phyloP scores from a whole-genome alignment of 257 asterid species.

The Nicotiana undulata region DNA sequence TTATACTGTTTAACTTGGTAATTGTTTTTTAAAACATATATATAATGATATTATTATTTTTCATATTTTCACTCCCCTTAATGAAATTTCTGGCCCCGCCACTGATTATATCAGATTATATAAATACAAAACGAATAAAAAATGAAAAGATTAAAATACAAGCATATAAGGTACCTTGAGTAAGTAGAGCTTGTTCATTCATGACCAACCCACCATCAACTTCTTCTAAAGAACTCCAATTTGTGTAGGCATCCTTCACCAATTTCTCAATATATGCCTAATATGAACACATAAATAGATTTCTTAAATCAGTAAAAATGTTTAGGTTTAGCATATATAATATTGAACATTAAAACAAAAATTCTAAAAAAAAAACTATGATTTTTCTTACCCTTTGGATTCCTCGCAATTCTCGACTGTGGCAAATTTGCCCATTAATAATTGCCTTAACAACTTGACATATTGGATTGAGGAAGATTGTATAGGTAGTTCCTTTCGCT shows the following conservation, averaged over 20 bases:
- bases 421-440: conserved; percentile 28
- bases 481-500: conserved; percentile 22
- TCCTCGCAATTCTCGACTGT: conserved; percentile 14
- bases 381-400: conserved; percentile 20
- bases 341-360: background rate
- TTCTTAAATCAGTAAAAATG: background rate
- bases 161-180: conserved; percentile 25
- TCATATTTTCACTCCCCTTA: too few relatives aligned
- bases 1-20: too few relatives aligned
- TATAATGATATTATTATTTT: too few relatives aligned
- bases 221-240: conserved; percentile 51
- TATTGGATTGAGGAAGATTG: conserved; percentile 35
- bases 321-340: background rate
- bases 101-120: background rate
- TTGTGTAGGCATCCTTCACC: conserved; percentile 46
- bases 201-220: conserved; percentile 27
- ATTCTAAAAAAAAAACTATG: background rate
- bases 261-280: conserved; percentile 36
- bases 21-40: too few relatives aligned
- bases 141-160: background rate
- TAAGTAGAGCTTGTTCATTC: conserved; percentile 27
- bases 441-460: conserved; percentile 46
- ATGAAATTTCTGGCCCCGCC: too few relatives aligned
- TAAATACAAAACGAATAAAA: background rate
- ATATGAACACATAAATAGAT: background rate